Evolutionary conservation across 2,329 filamentous ascomycete genomes (phyloP).

Genomic region (Stemphylium lycopersici): DNA sequence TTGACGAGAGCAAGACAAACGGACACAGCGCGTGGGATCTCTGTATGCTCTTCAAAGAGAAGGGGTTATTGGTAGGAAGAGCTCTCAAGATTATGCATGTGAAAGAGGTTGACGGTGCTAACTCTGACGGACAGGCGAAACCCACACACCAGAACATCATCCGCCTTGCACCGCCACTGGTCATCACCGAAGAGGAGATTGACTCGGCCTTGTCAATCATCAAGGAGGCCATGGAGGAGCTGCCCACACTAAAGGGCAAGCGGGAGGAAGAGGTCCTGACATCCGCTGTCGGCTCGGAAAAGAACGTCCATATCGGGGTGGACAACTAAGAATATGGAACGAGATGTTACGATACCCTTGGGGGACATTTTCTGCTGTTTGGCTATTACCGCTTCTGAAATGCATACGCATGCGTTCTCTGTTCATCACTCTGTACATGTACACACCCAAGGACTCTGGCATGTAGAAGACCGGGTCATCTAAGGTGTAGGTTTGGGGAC

Average conservation of each 20-base stretch:
- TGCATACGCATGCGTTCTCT: neutral
- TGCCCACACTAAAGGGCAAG: conserved; percentile 70
- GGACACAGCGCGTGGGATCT: conserved; percentile 95
- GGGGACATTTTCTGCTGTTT: neutral
- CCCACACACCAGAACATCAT: conserved; percentile 99
- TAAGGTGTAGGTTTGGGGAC: neutral
- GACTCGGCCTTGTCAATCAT: conserved; percentile 79
- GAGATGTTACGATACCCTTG: conserved; percentile 24
- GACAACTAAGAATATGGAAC: conserved; percentile 55
- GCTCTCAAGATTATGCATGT: conserved; percentile 50
- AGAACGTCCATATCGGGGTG: conserved; percentile 65
- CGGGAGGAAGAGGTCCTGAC: conserved; percentile 59
- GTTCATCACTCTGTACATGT: neutral
- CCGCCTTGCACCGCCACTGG: conserved; percentile 91
- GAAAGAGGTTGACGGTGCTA: conserved; percentile 33
- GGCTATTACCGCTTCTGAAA: neutral
- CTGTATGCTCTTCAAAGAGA: conserved; percentile 92
- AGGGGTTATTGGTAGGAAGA: conserved; percentile 81
- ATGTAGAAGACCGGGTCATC: neutral
- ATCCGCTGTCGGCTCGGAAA: conserved; percentile 53
- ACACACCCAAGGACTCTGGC: too few relatives aligned
- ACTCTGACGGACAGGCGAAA: conserved; percentile 72
- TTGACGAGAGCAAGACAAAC: conserved; percentile 84
- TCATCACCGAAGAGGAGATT: conserved; percentile 90
- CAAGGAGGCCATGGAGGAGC: conserved; percentile 77